These are phyloP conservation scores for Drosera spatulata DNA, from an alignment of 179 eudicot genomes.

Conservation along the genomic window DNA sequence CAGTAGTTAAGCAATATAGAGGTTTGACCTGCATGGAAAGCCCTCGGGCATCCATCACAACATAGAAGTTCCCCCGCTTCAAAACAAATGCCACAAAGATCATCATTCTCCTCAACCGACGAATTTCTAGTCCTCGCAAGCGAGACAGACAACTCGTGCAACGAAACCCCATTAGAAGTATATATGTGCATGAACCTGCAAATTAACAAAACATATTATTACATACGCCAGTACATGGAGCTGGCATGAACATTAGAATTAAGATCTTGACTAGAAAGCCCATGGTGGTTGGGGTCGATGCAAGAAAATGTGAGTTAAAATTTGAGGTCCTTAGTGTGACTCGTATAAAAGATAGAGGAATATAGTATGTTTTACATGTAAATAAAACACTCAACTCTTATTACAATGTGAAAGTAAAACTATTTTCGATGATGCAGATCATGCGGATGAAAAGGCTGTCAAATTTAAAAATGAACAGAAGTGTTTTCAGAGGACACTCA, in stretches of 20 bases:
- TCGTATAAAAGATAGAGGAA: too few species aligned
- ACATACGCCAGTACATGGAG: background rate
- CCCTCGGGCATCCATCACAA: conserved; percentile 44
- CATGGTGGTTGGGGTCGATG: too few species aligned
- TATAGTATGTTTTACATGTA: too few species aligned
- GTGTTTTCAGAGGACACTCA: conserved; percentile 10
- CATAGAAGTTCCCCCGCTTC: conserved; percentile 23
- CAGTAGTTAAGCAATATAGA: background rate
- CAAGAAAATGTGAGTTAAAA: too few species aligned
- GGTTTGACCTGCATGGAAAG: conserved; percentile 25
- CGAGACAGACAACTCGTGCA: conserved; percentile 23
- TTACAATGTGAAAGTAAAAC: too few species aligned
- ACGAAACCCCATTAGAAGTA: conserved; percentile 30
- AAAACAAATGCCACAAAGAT: conserved; percentile 27
- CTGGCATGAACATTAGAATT: too few species aligned
- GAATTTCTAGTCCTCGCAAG: conserved; percentile 10
- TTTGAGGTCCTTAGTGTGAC: too few species aligned
- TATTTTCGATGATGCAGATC: too few species aligned
- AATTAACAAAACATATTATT: background rate
- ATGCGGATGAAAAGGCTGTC: too few species aligned
- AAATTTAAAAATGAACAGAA: background rate
- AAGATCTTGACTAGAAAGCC: too few species aligned
- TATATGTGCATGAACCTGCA: conserved; percentile 35
- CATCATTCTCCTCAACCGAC: conserved; percentile 29
- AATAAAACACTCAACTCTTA: background rate